A percentile compares a stretch with the other conserved stretches of the same genome.
These are phyloP conservation scores for Apium graveolens DNA, from an alignment of 129 eudicot species.

Conservation along the genomic window DNA sequence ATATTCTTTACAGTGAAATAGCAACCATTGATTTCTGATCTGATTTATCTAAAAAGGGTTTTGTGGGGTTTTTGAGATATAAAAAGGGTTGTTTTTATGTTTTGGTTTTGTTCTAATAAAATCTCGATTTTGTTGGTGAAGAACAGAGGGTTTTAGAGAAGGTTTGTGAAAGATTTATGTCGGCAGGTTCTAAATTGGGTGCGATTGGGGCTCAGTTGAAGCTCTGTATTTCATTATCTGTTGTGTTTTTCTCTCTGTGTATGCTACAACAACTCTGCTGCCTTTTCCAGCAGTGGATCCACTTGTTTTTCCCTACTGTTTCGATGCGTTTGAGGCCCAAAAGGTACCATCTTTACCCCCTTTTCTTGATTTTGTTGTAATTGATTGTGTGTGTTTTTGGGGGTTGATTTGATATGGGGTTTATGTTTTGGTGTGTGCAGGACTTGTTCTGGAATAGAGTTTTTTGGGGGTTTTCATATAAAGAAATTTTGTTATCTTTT, in stretches of 20 bases:
- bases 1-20: conserved; percentile 8
- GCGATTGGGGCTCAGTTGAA: conserved; percentile 56
- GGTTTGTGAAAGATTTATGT: conserved; percentile 43
- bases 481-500: conserved; percentile 48
- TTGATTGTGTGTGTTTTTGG: background rate
- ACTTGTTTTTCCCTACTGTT: conserved; percentile 46
- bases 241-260: conserved; percentile 16
- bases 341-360: conserved; percentile 37
- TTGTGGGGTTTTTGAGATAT: background rate
- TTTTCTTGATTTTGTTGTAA: background rate
- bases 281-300: conserved; percentile 45
- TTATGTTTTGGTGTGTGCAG: conserved; percentile 33
- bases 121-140: background rate
- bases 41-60: background rate
- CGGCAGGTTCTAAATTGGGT: conserved; percentile 51
- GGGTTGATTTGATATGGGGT: conserved; percentile 19
- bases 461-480: conserved; percentile 95
- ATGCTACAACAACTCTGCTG: conserved; percentile 58
- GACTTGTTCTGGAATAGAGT: conserved; percentile 96
- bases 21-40: conserved; percentile 11
- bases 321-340: conserved; percentile 99
- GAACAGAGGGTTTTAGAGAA: conserved; percentile 16
- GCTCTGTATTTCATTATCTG: conserved; percentile 39
- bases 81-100: conserved; percentile 14
- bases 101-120: conserved; percentile 16